These are phyloP conservation scores for Sclerotinia trifoliorum DNA, from an alignment of 2,329 filamentous ascomycete genomes.

Conservation along the genomic window DNA sequence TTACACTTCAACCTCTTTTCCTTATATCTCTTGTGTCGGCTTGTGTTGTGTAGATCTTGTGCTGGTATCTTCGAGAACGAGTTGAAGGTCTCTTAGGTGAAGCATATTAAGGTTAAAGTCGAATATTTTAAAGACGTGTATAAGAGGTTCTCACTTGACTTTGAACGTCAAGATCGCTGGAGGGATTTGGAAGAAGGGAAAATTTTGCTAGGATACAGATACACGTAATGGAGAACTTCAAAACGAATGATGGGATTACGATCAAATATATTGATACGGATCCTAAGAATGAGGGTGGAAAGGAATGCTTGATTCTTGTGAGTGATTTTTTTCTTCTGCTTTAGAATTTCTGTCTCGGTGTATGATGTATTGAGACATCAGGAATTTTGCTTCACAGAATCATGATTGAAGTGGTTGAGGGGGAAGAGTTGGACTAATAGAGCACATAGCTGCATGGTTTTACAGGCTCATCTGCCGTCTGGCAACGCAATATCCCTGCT, in stretches of 20 bases:
- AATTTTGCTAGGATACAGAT: background rate
- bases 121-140: background rate
- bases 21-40: background rate
- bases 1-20: background rate
- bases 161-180: background rate
- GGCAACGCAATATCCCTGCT: conserved; percentile 36
- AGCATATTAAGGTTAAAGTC: too few species aligned
- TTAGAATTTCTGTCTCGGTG: too few species aligned
- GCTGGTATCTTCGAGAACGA: too few species aligned
- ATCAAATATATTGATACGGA: conserved; percentile 35
- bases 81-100: too few species aligned
- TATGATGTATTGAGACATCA: background rate
- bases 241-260: conserved; percentile 31
- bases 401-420: too few species aligned
- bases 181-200: background rate
- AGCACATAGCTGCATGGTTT: conserved; percentile 39
- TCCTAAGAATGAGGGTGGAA: background rate
- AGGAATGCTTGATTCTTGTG: conserved; percentile 33
- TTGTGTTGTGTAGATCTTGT: background rate
- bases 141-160: background rate
- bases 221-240: conserved; percentile 27
- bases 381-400: too few species aligned
- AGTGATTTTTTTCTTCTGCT: conserved; percentile 17
- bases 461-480: conserved; percentile 38
- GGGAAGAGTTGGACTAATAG: background rate